Percentiles rank a stretch among this genome's conserved stretches.
phyloP scores from a whole-genome alignment of 306 rosid species.

The Carpinus fangiana region DNA sequence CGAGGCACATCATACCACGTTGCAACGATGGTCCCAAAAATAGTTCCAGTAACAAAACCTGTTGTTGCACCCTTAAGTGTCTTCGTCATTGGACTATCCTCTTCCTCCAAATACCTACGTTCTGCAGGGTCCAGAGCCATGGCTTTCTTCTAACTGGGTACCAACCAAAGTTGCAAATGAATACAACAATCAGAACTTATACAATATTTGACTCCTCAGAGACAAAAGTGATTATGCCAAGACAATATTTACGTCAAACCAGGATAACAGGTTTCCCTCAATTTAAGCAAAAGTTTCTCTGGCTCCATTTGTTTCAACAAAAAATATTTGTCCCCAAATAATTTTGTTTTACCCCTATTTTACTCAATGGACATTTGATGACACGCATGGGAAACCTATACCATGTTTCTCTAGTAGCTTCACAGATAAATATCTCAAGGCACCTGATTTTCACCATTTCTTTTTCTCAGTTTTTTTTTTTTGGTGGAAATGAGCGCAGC shows the following conservation, averaged over 20 bases:
- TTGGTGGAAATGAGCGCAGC: not conserved
- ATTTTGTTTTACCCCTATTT: not conserved
- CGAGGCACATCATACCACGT: conserved; percentile 97
- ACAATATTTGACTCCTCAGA: not conserved
- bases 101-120: conserved; percentile 91
- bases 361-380: not conserved
- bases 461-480: not conserved
- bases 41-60: conserved; percentile 78
- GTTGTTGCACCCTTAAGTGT: conserved; percentile 82
- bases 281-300: not conserved
- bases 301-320: not conserved
- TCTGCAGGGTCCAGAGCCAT: conserved; percentile 81
- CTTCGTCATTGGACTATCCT: conserved; percentile 65
- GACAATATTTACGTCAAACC: not conserved
- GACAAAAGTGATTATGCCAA: not conserved
- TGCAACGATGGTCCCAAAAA: conserved; percentile 87
- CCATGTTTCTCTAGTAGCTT: not conserved
- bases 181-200: conserved; percentile 6
- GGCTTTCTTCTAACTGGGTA: conserved; percentile 30
- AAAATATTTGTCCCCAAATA: not conserved
- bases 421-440: not conserved
- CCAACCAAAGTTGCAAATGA: conserved; percentile 16
- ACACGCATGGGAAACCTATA: not conserved
- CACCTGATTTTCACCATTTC: not conserved
- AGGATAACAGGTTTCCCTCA: not conserved